Conservation (phyloP, 768 basidiomycete genomes). For the Pilatotrama ljubarskyi region DNA sequence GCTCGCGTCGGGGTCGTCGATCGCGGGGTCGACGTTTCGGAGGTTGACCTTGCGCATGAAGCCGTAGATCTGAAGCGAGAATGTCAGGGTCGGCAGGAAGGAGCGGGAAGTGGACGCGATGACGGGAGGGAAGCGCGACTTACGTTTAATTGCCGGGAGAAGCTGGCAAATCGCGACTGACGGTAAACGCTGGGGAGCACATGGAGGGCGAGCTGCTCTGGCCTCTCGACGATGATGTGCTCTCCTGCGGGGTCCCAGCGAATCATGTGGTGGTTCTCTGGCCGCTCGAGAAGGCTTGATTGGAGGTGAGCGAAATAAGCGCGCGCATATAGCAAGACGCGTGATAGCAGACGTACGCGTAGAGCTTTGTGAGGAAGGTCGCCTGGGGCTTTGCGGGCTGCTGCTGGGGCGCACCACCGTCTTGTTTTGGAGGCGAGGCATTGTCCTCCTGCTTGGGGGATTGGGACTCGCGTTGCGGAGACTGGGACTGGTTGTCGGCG, state of each 20-base stretch:
- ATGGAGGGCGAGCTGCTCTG: conserved; percentile 91
- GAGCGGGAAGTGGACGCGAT: conserved; percentile 29
- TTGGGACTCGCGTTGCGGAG: conserved; percentile 26
- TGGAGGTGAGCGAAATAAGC: conserved; percentile 20
- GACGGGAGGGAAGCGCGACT: conserved; percentile 38
- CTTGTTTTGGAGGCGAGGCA: conserved; percentile 32
- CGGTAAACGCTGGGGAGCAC: conserved; percentile 93
- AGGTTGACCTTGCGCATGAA: conserved; percentile 98
- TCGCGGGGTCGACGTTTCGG: conserved; percentile 91
- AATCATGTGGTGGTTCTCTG: conserved; percentile 96
- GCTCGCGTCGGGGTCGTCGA: conserved; percentile 94
- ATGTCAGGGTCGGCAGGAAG: conserved; percentile 16
- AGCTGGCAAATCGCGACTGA: conserved; percentile 95
- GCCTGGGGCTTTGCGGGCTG: conserved; percentile 73
- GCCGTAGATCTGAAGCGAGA: conserved; percentile 80
- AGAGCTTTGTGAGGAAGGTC: conserved; percentile 96
- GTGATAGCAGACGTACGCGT: conserved; percentile 64
- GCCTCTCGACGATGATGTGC: conserved; percentile 93
- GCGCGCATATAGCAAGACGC: conserved; percentile 12
- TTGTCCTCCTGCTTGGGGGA: conserved; percentile 42
- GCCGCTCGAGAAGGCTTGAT: conserved; percentile 77
- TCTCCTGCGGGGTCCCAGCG: conserved; percentile 93
- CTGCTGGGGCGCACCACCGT: conserved; percentile 42
- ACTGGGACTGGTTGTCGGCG: conserved; percentile 23
- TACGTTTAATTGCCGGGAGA: conserved; percentile 96